These are phyloP conservation scores for Debaryomyces udenii DNA, from an alignment of 1,139 yeast species.

Conservation along the genomic window DNA sequence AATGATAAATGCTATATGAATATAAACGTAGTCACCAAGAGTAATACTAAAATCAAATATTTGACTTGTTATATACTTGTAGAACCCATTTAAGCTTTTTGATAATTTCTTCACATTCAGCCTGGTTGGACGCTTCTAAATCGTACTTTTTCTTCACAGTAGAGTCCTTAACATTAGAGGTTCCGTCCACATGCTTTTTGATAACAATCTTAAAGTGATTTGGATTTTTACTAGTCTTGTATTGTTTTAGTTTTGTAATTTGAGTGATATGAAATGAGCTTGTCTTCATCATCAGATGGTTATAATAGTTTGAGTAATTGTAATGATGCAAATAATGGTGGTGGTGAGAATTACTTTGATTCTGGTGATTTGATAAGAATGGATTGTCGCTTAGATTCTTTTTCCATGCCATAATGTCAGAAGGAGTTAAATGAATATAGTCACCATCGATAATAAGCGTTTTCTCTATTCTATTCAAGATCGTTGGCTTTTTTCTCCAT, in stretches of 20 bases:
- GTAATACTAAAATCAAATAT: constrained; percentile 1
- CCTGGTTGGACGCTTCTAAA: constrained; percentile 69
- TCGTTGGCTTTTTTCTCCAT: constrained; percentile 86
- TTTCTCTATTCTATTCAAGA: constrained; percentile 79
- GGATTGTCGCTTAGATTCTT: constrained; percentile 49
- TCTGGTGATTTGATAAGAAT: constrained; percentile 18
- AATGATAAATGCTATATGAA: too few relatives aligned
- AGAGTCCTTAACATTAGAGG: constrained; percentile 26
- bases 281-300: constrained; percentile 64
- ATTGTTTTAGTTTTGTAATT: constrained; percentile 74
- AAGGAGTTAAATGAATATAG: constrained; percentile 85
- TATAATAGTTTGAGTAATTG: constrained; percentile 46
- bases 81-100: constrained; percentile 59
- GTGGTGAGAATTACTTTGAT: constrained; percentile 18
- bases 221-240: constrained; percentile 64
- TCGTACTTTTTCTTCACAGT: constrained; percentile 71
- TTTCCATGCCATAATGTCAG: constrained; percentile 57
- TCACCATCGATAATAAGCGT: constrained; percentile 91
- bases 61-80: constrained; percentile 43
- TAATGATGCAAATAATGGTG: constrained; percentile 57
- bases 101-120: constrained; percentile 76
- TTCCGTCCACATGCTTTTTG: constrained; percentile 53
- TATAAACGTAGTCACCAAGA: not conserved
- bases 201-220: constrained; percentile 81
- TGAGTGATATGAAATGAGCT: constrained; percentile 87